Evolutionary conservation across 129 eudicot genomes (phyloP), one percentile per base, ranked within the genome.

Genomic region (Deinandra increscens): DNA sequence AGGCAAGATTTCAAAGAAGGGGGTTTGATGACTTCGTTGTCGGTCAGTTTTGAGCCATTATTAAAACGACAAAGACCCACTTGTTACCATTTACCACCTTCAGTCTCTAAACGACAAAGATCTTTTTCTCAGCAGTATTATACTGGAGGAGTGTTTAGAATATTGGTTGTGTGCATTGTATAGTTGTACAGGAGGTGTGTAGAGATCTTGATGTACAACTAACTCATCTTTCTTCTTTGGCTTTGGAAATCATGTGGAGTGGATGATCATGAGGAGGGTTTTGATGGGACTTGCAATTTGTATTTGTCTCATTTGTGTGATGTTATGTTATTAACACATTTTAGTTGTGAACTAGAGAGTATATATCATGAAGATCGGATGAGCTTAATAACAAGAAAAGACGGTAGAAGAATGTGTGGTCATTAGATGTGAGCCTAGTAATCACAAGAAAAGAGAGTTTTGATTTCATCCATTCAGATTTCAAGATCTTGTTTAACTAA

Each of bases 1-100:
- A 45, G 53, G 58, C 78, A 51, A 41, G 63, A 45, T 49, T 49
- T 71, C 78, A 71, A 78, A 66, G 69, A 76, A 43, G 19, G 22
- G 82, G 66, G 69, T 46, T 78, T 78, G 78, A 78, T 72, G 69
- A 78, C 64, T 71, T 78, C 82, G 72, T 72, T 66, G 82, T 41
- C 26, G 41, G 74, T 72, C 62, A 71, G 78, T 19, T 55, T 75
- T 33, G 26, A 54, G n/a, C n/a, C n/a, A n/a, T n/a, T n/a, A n/a
- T n/a, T n/a, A n/a, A n/a, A n/a, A n/a, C n/a, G n/a, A n/a, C n/a
- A n/a, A n/a, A n/a, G 75, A 7, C 70, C 80, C 75, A 68, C 49
- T 26, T 3, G 31, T 26, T 15, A 64, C 44, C 15, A 14, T 53
- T 31, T 54, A n/a, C 9, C 31, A n/a, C n/a, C 31, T 26, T 1